Percentiles rank a stretch among this genome's conserved stretches.
Conservation (phyloP, 2,329 filamentous ascomycete species). For the Penicillium verrucosum region DNA sequence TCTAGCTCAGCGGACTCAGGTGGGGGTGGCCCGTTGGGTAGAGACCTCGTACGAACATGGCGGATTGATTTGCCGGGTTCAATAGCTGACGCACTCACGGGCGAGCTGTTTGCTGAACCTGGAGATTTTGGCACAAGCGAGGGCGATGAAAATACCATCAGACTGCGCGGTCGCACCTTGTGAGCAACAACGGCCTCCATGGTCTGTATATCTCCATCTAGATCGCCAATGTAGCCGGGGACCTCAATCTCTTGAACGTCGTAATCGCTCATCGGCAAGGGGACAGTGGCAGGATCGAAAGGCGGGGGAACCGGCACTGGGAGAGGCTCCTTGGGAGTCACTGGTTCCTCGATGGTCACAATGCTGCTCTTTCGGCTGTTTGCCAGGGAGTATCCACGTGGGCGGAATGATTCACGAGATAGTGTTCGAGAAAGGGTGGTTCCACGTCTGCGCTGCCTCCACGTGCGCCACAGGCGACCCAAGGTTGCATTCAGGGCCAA, state of each 20-base stretch:
- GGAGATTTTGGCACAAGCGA: slow-evolving; percentile 28
- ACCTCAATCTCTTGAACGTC: slow-evolving; percentile 68
- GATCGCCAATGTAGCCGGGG: slow-evolving; percentile 62
- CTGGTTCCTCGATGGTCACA: slow-evolving; percentile 33
- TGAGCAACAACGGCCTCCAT: slow-evolving; percentile 38
- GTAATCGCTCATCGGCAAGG: slow-evolving; percentile 31
- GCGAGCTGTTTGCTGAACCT: slow-evolving; percentile 25
- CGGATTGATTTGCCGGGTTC: slow-evolving; percentile 25
- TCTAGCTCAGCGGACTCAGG: slow-evolving; percentile 17
- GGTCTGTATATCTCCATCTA: slow-evolving; percentile 54
- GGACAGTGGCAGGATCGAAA: slow-evolving; percentile 32
- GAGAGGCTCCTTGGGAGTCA: slow-evolving; percentile 16
- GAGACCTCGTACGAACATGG: slow-evolving; percentile 48
- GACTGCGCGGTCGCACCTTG: slow-evolving; percentile 43
- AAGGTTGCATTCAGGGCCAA: slow-evolving; percentile 85
- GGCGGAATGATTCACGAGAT: slow-evolving; percentile 40
- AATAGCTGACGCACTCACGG: slow-evolving; percentile 23
- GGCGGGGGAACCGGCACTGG: slow-evolving; percentile 5
- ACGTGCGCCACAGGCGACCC: slow-evolving; percentile 87
- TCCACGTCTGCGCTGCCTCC: slow-evolving; percentile 69
- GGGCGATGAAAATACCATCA: slow-evolving; percentile 41
- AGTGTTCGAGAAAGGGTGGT: slow-evolving; percentile 41
- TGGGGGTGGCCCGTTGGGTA: slow-evolving; percentile 43
- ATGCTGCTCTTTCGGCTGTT: slow-evolving; percentile 41
- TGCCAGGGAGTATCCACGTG: slow-evolving; percentile 27